Evolutionary conservation across 2,329 filamentous ascomycete species (phyloP).

Genomic region (Pseudofabraea citricarpa): DNA sequence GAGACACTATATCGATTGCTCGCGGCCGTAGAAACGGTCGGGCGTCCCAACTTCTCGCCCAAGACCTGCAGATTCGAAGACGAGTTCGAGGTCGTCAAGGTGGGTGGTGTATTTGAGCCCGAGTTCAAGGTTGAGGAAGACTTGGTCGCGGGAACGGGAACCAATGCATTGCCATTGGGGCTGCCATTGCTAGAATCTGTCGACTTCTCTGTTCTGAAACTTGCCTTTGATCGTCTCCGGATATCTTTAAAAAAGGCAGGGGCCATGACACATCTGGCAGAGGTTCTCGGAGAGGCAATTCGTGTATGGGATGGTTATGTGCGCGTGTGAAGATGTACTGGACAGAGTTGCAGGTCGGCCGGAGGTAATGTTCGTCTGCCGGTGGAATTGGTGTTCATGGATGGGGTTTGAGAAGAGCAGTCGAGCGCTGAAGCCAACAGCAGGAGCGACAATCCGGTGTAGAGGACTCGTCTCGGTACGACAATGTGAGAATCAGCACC

Average conservation of each 20-base stretch:
- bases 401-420: too few species aligned
- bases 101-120: conserved; percentile 55
- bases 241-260: conserved; percentile 70
- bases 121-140: conserved; percentile 59
- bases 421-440: too few species aligned
- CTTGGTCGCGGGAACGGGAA: conserved; percentile 57
- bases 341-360: neutral
- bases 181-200: conserved; percentile 57
- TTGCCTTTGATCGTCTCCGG: conserved; percentile 70
- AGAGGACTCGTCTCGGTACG: too few species aligned
- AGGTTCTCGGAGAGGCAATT: too few species aligned
- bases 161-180: conserved; percentile 50
- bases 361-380: neutral
- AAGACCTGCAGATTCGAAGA: conserved; percentile 60
- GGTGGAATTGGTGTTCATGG: too few species aligned
- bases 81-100: conserved; percentile 38
- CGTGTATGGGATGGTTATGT: neutral
- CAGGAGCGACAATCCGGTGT: too few species aligned
- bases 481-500: too few species aligned
- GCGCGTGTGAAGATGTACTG: neutral
- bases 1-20: conserved; percentile 59
- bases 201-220: conserved; percentile 62
- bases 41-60: conserved; percentile 34
- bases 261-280: conserved; percentile 43
- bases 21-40: conserved; percentile 32